Evolutionary conservation across 108 stramenopile species (phyloP).

Genomic region (Fragilaria crotonensis): DNA sequence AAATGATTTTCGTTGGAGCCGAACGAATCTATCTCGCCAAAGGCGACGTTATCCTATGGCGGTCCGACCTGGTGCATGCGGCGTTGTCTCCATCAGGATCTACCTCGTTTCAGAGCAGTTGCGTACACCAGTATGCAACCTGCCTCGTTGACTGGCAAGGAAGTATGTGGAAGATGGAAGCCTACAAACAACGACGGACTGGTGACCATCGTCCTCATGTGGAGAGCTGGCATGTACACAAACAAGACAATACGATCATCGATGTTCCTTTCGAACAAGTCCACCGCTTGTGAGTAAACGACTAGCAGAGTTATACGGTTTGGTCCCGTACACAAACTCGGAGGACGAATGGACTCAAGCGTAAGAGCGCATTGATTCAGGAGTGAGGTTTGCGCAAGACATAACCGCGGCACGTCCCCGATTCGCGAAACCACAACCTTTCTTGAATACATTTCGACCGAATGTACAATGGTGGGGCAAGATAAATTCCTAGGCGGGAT

Average conservation of each 20-base stretch:
- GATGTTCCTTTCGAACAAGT: slow-evolving; percentile 43
- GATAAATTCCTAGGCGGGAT: slow-evolving; percentile 71
- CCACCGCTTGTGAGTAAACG: slow-evolving; percentile 40
- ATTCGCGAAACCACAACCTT: not conserved
- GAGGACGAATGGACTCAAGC: slow-evolving; percentile 17
- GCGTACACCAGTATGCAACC: slow-evolving; percentile 41
- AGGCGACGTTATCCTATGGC: slow-evolving; percentile 69
- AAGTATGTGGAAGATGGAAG: slow-evolving; percentile 29
- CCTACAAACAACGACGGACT: slow-evolving; percentile 50
- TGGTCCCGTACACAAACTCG: slow-evolving; percentile 37
- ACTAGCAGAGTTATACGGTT: slow-evolving; percentile 59
- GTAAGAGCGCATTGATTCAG: slow-evolving; percentile 41
- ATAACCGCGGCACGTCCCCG: not conserved
- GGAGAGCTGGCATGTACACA: slow-evolving; percentile 29
- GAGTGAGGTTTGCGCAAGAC: slow-evolving; percentile 36
- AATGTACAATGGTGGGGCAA: slow-evolving; percentile 24
- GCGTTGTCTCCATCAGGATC: slow-evolving; percentile 15
- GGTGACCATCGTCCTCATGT: slow-evolving; percentile 39
- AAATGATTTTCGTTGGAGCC: slow-evolving; percentile 13
- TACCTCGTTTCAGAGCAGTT: slow-evolving; percentile 28
- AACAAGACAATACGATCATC: slow-evolving; percentile 10
- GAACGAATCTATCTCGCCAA: slow-evolving; percentile 24
- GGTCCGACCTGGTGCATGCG: slow-evolving; percentile 41
- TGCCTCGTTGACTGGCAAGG: slow-evolving; percentile 4
- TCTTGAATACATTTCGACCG: not conserved